Base-by-base conservation (phyloP, 495 filamentous ascomycete species). In the Melanomma pulvis-pyrius region DNA sequence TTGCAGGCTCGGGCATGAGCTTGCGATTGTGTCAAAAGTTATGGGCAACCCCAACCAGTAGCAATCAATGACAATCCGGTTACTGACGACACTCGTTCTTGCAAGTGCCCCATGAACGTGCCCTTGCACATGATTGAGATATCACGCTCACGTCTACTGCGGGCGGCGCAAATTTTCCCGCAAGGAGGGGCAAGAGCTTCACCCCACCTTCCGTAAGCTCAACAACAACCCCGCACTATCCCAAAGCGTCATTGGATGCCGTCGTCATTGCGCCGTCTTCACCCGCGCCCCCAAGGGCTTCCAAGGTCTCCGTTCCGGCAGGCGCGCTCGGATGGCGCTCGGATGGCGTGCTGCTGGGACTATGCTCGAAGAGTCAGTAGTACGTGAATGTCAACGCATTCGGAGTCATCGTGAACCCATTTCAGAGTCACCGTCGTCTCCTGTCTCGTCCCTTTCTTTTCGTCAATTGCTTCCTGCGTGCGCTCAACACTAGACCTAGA, bases 211-310 rank as follows among this genome's bases (percentile, higher is more conserved):
- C 21, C 22, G 47, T 55, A 46, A 52, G 34, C 56, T 59, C 50
- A 44, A 60, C 63, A 48, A 61, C 56, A 25, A 25, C 48, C 63
- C 63, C 63, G 63, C 62, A 59, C 63, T 67, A 67, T 36, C 64
- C 57, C 36, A 49, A 60, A 39, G 44, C 55, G 55, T 50, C 41
- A 50, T 41, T 29, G 17, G 1, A 9, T 21, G 29, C 30, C 8
- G 34, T 41, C 25, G 30, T 57, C 53, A 41, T 41, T 22, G 1
- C 48, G 21, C 21, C 48, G 48, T 24, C 11, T 51, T 51, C 22
- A 24, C 24, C 2, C 1, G 12, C 22, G 25, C 51, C 51, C 30
- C 17, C 3, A 13, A 13, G 4, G 25, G 12, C 51, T 6, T 8
- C 12, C 17, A 32, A 13, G 29, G 25, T 11, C 8, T 2, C 8